phyloP scores from a whole-genome alignment of 2,329 filamentous ascomycete genomes.

The Pestalotiopsis sp. region DNA sequence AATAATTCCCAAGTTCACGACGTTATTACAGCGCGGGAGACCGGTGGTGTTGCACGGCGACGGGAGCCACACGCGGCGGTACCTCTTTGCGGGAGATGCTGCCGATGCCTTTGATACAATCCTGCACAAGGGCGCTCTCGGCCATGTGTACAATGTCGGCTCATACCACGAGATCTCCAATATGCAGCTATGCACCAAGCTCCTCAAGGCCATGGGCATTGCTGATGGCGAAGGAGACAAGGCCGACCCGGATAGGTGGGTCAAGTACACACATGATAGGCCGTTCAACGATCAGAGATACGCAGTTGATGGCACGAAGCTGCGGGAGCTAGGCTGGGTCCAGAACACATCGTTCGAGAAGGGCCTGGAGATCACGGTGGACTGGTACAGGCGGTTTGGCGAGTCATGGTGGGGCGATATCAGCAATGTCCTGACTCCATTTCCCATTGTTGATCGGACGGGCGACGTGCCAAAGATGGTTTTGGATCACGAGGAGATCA shows the following conservation, averaged over 20 bases:
- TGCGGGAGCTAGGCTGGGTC: slow-evolving; percentile 69
- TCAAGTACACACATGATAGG: slow-evolving; percentile 76
- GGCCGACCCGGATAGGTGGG: slow-evolving; percentile 63
- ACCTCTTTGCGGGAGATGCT: slow-evolving; percentile 79
- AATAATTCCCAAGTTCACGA: slow-evolving; percentile 83
- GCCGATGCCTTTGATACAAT: slow-evolving; percentile 85
- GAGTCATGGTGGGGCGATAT: slow-evolving; percentile 76
- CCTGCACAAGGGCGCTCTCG: slow-evolving; percentile 73
- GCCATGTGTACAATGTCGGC: slow-evolving; percentile 82
- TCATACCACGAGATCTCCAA: slow-evolving; percentile 80
- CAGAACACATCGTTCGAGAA: slow-evolving; percentile 68
- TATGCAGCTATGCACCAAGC: slow-evolving; percentile 65
- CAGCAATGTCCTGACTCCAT: slow-evolving; percentile 69
- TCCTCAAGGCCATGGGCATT: slow-evolving; percentile 68
- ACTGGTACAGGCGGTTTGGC: slow-evolving; percentile 71
- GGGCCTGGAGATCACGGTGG: slow-evolving; percentile 65
- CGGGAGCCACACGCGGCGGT: slow-evolving; percentile 73
- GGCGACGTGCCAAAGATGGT: slow-evolving; percentile 25
- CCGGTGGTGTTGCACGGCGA: slow-evolving; percentile 78
- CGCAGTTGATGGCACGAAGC: slow-evolving; percentile 71
- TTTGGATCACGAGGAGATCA: no score
- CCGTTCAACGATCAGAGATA: slow-evolving; percentile 80
- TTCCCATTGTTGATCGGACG: slow-evolving; percentile 56
- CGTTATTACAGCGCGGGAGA: slow-evolving; percentile 66
- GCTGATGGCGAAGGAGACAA: slow-evolving; percentile 42